A percentile compares a stretch with the other conserved stretches of the same genome.
Conservation (phyloP, 257 asterid species). For the Przewalskia tangutica region DNA sequence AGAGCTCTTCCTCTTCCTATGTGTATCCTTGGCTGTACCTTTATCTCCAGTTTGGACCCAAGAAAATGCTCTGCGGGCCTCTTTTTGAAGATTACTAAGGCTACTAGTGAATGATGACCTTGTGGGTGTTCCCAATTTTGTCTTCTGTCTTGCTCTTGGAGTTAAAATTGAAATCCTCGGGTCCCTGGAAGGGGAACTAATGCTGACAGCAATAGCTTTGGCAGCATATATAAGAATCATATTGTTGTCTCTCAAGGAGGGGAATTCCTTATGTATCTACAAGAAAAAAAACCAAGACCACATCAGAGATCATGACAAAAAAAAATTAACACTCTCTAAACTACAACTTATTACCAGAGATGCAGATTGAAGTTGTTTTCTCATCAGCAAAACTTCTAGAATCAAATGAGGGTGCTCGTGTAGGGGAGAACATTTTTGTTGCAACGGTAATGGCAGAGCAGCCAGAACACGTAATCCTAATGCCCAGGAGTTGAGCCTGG, state of each 20-base stretch:
- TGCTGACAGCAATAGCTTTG: conserved; percentile 79
- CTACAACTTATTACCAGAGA: conserved; percentile 50
- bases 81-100: conserved; percentile 85
- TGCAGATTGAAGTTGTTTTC: conserved; percentile 96
- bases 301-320: neutral
- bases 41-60: conserved; percentile 92
- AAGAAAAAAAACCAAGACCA: conserved; percentile 10
- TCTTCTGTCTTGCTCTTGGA: conserved; percentile 78
- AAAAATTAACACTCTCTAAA: neutral
- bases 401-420: conserved; percentile 96
- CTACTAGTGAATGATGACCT: conserved; percentile 77
- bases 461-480: conserved; percentile 96
- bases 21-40: conserved; percentile 58
- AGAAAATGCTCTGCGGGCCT: conserved; percentile 96
- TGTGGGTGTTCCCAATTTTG: conserved; percentile 60
- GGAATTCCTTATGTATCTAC: conserved; percentile 85
- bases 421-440: conserved; percentile 89
- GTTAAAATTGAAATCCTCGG: conserved; percentile 52
- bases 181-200: conserved; percentile 73
- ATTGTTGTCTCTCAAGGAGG: conserved; percentile 70
- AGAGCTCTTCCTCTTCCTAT: conserved; percentile 90
- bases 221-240: conserved; percentile 76
- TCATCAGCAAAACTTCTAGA: conserved; percentile 90
- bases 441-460: conserved; percentile 94
- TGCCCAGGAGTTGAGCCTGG: conserved; percentile 95